A percentile compares a stretch with the other conserved stretches of the same genome.
These are phyloP conservation scores for Piper betle DNA, from an alignment of 164 flowering plant species.

Conservation along the genomic window DNA sequence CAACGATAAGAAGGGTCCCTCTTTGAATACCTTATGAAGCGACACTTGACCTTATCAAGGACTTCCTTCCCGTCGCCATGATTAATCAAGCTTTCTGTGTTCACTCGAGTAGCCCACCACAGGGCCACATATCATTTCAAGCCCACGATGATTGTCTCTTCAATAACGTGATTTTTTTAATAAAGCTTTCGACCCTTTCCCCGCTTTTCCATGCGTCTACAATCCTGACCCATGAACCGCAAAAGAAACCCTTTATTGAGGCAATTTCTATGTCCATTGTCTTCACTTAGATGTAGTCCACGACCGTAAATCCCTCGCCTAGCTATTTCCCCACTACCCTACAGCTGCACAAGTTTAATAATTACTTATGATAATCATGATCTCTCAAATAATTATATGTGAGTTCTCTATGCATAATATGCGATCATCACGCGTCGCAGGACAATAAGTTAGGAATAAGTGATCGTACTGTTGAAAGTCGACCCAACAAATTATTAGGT, in stretches of 20 bases:
- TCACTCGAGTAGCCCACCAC: background rate
- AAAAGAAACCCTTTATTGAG: too few species aligned
- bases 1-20: background rate
- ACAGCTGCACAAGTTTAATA: background rate
- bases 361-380: background rate
- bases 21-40: background rate
- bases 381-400: background rate
- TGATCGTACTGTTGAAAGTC: background rate
- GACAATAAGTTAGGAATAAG: background rate
- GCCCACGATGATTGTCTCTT: background rate
- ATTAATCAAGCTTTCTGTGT: background rate
- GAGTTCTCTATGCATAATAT: background rate
- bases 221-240: background rate
- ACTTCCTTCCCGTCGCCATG: background rate
- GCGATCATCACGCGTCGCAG: background rate
- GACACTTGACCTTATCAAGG: background rate
- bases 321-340: background rate
- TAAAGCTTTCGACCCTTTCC: background rate
- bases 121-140: background rate
- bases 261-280: background rate
- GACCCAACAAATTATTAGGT: too few species aligned
- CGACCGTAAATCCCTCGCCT: background rate
- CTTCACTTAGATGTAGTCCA: slow-evolving; percentile 1
- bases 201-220: background rate
- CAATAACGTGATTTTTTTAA: background rate